These are phyloP conservation scores for Pilatotrama ljubarskyi DNA, from an alignment of 768 basidiomycete genomes.

Conservation along the genomic window DNA sequence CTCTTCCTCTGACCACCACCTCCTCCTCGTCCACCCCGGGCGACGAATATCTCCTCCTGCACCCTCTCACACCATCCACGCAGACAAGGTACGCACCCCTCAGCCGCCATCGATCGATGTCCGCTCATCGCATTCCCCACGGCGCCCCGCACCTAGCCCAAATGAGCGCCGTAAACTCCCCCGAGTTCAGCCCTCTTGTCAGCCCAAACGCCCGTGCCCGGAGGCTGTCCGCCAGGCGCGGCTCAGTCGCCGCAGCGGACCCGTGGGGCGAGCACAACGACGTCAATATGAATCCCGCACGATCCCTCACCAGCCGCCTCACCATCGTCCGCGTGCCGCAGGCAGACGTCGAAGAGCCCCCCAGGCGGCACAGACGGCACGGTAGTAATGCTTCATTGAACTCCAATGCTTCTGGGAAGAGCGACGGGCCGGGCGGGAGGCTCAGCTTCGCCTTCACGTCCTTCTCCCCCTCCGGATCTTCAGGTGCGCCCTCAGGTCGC, in stretches of 20 bases:
- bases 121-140: conserved; percentile 9
- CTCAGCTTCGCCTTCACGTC: conserved; percentile 69
- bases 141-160: conserved; percentile 9
- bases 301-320: conserved; percentile 60
- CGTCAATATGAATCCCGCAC: conserved; percentile 52
- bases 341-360: conserved; percentile 37
- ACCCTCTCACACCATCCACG: not conserved
- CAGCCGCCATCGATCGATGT: conserved; percentile 5
- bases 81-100: conserved; percentile 2
- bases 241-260: conserved; percentile 68
- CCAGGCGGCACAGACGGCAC: conserved; percentile 34
- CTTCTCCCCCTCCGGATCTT: conserved; percentile 43
- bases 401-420: conserved; percentile 30
- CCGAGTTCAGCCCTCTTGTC: conserved; percentile 25
- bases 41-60: not conserved
- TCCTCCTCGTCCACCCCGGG: not conserved
- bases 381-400: conserved; percentile 33
- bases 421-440: conserved; percentile 34
- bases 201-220: conserved; percentile 27
- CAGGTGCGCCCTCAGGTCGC: conserved; percentile 13
- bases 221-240: conserved; percentile 57
- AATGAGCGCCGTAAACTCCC: conserved; percentile 25
- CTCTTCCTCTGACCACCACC: conserved; percentile 15
- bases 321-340: conserved; percentile 71
- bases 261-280: conserved; percentile 59